Percentiles rank a stretch among this genome's conserved stretches.
These are phyloP conservation scores for Mollisia scopiformis DNA, from an alignment of 2,329 filamentous ascomycete species.

Conservation along the genomic window DNA sequence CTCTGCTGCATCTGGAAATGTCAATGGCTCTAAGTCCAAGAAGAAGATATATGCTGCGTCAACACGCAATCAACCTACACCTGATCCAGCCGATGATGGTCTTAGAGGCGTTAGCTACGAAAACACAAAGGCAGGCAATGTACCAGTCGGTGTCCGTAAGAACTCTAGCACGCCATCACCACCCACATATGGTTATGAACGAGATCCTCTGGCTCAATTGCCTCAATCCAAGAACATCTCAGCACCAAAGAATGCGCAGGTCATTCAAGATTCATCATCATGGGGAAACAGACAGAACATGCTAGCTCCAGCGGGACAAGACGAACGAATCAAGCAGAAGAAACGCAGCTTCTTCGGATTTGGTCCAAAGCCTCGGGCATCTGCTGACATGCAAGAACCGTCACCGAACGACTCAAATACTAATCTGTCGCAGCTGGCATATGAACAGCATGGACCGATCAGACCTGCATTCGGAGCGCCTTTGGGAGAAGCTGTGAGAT, in stretches of 20 bases:
- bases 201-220: conserved; percentile 31
- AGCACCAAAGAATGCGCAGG: conserved; percentile 78
- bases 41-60: conserved; percentile 45
- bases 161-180: conserved; percentile 35
- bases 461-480: conserved; percentile 83
- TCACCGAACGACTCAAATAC: conserved; percentile 53
- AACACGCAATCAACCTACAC: conserved; percentile 37
- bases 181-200: conserved; percentile 32
- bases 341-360: conserved; percentile 81
- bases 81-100: conserved; percentile 41
- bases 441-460: conserved; percentile 54
- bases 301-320: conserved; percentile 52
- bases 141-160: conserved; percentile 36
- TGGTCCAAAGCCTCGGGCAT: conserved; percentile 61
- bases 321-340: conserved; percentile 76
- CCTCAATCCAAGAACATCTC: conserved; percentile 66
- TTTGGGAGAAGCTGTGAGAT: conserved; percentile 83
- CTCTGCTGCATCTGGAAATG: conserved; percentile 38
- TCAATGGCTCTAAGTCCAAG: conserved; percentile 43
- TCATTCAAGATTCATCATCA: conserved; percentile 79
- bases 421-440: conserved; percentile 44
- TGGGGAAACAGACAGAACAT: conserved; percentile 80
- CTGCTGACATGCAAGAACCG: conserved; percentile 60
- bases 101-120: conserved; percentile 41
- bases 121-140: conserved; percentile 38